A percentile compares a stretch with the other conserved stretches of the same genome.
These are phyloP conservation scores for Umbellularia californica DNA, from an alignment of 164 flowering plant species.

Conservation along the genomic window DNA sequence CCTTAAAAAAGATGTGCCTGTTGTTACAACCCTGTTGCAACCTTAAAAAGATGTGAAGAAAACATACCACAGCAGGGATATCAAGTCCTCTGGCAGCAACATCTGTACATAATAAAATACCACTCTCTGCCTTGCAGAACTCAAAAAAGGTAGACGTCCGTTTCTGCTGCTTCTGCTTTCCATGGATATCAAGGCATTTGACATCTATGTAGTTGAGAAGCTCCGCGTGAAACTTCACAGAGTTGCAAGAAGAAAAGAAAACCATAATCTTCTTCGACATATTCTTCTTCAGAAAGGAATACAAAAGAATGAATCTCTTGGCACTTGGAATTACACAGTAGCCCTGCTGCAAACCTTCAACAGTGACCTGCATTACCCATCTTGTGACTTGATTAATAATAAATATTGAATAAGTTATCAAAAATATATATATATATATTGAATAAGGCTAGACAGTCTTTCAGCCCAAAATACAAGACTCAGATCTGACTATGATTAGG, in stretches of 20 bases:
- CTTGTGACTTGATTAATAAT: constrained; percentile 2
- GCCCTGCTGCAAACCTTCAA: constrained; percentile 88
- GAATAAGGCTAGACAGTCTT: too few species aligned
- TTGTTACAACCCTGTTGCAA: not conserved
- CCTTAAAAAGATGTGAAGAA: not conserved
- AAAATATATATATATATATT: too few species aligned
- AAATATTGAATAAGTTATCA: too few species aligned
- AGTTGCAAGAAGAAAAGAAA: constrained; percentile 91
- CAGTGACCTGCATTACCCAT: constrained; percentile 59
- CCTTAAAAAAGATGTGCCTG: not conserved
- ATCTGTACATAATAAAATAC: constrained; percentile 94
- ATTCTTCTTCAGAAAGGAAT: constrained; percentile 83
- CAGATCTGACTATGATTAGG: too few species aligned
- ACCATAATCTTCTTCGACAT: constrained; percentile 92
- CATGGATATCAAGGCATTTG: constrained; percentile 81
- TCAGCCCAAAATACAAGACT: too few species aligned
- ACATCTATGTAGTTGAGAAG: constrained; percentile 72
- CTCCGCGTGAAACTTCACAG: constrained; percentile 85
- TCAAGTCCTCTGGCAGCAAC: constrained; percentile 98
- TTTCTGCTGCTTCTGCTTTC: constrained; percentile 87
- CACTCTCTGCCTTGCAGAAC: constrained; percentile 76
- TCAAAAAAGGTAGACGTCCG: constrained; percentile 78
- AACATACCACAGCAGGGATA: constrained; percentile 80
- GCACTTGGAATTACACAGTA: constrained; percentile 75
- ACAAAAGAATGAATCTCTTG: constrained; percentile 68